Evolutionary conservation across 164 flowering plant genomes (phyloP), one percentile per base, ranked within the genome.

Genomic region (Aristolochia fimbriata): DNA sequence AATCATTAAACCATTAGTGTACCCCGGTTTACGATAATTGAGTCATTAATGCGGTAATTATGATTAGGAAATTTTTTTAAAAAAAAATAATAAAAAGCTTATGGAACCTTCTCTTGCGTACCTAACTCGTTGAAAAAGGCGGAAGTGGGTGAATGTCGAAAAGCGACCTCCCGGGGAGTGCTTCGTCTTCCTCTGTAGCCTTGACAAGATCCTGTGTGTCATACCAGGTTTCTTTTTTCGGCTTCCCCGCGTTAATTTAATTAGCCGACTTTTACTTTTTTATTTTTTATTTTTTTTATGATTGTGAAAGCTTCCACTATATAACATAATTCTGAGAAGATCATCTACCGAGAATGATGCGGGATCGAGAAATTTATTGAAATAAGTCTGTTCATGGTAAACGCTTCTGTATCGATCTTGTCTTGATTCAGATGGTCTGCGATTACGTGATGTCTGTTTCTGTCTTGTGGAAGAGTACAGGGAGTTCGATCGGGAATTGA

Each of bases 31-130:
- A 6, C 12, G 22, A 41, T 6, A 51, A 37, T 51, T 15, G 21
- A 22, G 52, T 41, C 8, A 15, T 33, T 62, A 15, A 5, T 9
- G 4, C 10, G 12, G 43, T 37, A 62, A 52, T 17, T 15, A 23
- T 49, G 59, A 27, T 27, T 27, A 27, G 30, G 30, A 27, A 5
- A 27, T n/a, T n/a, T n/a, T n/a, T n/a, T n/a, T 2, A 23, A 41
- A 51, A 31, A 21, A 31, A 25, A 20, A 17, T 1, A 11, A 58
- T 47, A 70, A 76, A 73, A 62, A 73, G 70, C 66, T 61, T 4
- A 51, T 75, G 74, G 84, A 84, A 84, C 78, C 83, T 84, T 84
- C 89, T 71, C 59, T 59, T 77, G 70, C 74, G 80, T 71, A 84
- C 89, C 90, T 80, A 84, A 82, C 82, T 64, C 74, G 72, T 74